Evolutionary conservation across 257 asterid species (phyloP).

Genomic region (Solanum tarapatanum): DNA sequence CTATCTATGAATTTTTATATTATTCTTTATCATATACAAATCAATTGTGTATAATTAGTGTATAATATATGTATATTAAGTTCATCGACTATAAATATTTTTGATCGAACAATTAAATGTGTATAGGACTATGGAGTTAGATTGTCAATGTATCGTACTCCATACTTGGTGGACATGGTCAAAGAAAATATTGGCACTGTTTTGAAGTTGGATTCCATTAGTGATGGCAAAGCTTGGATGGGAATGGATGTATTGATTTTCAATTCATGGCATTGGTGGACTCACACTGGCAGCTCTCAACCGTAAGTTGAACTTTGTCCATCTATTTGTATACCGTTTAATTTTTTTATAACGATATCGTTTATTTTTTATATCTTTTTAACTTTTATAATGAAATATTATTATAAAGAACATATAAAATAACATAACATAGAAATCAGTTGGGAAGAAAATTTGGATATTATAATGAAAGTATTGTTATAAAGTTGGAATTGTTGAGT

Average conservation of each 20-base stretch:
- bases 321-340: too few species aligned
- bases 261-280: constrained; percentile 99
- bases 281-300: constrained; percentile 59
- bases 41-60: background rate
- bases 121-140: constrained; percentile 61
- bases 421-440: too few species aligned
- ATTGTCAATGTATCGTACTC: constrained; percentile 63
- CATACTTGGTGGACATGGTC: constrained; percentile 63
- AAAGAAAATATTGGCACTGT: constrained; percentile 42
- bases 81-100: background rate
- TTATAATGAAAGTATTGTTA: too few species aligned
- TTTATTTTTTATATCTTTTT: too few species aligned
- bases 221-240: constrained; percentile 49
- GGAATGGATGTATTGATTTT: constrained; percentile 75
- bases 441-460: too few species aligned
- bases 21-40: background rate
- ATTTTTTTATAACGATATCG: too few species aligned
- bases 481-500: too few species aligned
- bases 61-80: background rate
- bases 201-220: constrained; percentile 55
- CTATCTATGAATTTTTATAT: background rate
- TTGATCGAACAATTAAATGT: background rate
- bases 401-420: too few species aligned
- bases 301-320: constrained; percentile 23
- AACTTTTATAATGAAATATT: too few species aligned